Conservation (phyloP, 192 early-diverging fungal species). For the Umbelopsis isabellina region DNA sequence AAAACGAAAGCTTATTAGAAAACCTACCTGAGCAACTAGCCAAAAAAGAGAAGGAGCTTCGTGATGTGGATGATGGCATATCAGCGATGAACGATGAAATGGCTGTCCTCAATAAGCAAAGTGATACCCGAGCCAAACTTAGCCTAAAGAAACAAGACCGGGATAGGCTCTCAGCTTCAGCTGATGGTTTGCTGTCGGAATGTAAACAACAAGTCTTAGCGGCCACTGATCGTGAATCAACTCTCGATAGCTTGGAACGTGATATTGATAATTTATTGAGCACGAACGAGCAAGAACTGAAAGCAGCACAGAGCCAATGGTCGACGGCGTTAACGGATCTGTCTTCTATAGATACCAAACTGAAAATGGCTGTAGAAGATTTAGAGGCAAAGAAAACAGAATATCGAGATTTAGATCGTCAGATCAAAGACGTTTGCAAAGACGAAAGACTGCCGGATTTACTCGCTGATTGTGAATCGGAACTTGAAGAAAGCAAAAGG, state of each 20-base stretch:
- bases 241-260: slow-evolving; percentile 22
- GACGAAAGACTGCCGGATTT: slow-evolving; percentile 25
- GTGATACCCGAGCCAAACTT: slow-evolving; percentile 65
- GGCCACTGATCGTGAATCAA: slow-evolving; percentile 16
- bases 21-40: slow-evolving; percentile 13
- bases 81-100: slow-evolving; percentile 58
- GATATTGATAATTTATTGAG: slow-evolving; percentile 11
- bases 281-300: slow-evolving; percentile 1
- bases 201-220: slow-evolving; percentile 19
- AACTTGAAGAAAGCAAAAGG: slow-evolving; percentile 8
- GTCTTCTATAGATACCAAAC: slow-evolving; percentile 1
- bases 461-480: slow-evolving; percentile 7
- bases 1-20: slow-evolving; percentile 28
- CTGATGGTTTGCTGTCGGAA: slow-evolving; percentile 22
- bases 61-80: slow-evolving; percentile 43
- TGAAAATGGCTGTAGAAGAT: slow-evolving; percentile 10
- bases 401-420: not conserved
- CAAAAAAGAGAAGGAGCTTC: slow-evolving; percentile 8
- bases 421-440: not conserved
- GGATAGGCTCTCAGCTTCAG: slow-evolving; percentile 30
- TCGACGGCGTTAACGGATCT: not conserved
- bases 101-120: slow-evolving; percentile 57
- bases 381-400: not conserved
- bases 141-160: slow-evolving; percentile 57
- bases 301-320: not conserved